Conservation (phyloP, 192 early-diverging fungal species). For the Coemansia javaensis region DNA sequence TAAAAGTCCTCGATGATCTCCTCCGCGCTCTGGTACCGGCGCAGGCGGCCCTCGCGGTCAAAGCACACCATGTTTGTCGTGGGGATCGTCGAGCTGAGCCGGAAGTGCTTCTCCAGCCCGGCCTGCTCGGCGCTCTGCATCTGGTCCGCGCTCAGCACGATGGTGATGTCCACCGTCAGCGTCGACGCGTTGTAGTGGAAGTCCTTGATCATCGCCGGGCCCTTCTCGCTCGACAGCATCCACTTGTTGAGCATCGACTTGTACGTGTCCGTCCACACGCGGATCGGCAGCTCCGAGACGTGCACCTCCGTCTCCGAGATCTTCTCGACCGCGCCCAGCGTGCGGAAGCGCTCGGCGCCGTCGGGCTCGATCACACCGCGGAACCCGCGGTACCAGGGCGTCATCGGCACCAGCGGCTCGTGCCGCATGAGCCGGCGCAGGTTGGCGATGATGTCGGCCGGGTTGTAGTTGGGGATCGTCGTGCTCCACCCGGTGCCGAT, state of each 20-base stretch:
- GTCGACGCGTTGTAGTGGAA: slow-evolving; percentile 53
- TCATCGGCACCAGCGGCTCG: slow-evolving; percentile 66
- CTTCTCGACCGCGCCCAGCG: slow-evolving; percentile 65
- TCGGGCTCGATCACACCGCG: slow-evolving; percentile 66
- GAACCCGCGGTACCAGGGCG: slow-evolving; percentile 95
- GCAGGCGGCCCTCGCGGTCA: slow-evolving; percentile 78
- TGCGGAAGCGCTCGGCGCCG: slow-evolving; percentile 57
- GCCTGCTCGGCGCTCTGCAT: slow-evolving; percentile 69
- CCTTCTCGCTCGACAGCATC: slow-evolving; percentile 70
- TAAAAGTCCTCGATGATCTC: slow-evolving; percentile 89
- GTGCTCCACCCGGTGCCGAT: slow-evolving; percentile 94
- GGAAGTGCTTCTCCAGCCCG: slow-evolving; percentile 81
- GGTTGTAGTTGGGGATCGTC: slow-evolving; percentile 80
- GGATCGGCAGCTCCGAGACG: slow-evolving; percentile 87
- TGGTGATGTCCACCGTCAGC: slow-evolving; percentile 39
- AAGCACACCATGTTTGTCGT: slow-evolving; percentile 95
- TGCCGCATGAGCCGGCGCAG: slow-evolving; percentile 72
- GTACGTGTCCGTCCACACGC: slow-evolving; percentile 83
- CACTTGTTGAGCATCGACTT: slow-evolving; percentile 79
- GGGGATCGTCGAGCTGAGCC: slow-evolving; percentile 62
- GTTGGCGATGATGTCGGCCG: slow-evolving; percentile 83
- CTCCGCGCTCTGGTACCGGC: slow-evolving; percentile 69
- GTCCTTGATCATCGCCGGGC: slow-evolving; percentile 56
- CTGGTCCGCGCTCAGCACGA: slow-evolving; percentile 50
- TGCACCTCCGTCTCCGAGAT: slow-evolving; percentile 70